Evolutionary conservation across 345 rosid genomes (phyloP).

Genomic region (Clausena lansium): DNA sequence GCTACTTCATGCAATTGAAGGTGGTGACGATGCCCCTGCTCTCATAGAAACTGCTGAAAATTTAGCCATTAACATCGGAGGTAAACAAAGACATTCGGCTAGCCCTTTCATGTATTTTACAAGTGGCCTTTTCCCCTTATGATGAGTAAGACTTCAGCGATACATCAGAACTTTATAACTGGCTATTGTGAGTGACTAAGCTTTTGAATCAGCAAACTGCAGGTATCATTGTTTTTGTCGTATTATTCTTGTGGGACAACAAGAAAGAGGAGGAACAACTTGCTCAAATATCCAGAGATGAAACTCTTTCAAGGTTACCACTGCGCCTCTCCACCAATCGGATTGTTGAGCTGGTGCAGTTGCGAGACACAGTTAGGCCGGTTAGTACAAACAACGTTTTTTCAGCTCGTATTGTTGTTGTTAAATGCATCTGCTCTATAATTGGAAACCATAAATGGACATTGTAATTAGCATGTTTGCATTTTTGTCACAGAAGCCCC

Average conservation of each 20-base stretch:
- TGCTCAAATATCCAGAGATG: conserved; percentile 80
- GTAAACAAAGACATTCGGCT: conserved; percentile 36
- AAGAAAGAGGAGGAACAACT: conserved; percentile 97
- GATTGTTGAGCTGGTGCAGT: conserved; percentile 92
- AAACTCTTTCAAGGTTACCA: conserved; percentile 91
- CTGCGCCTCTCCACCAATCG: conserved; percentile 87
- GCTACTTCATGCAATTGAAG: conserved; percentile 61
- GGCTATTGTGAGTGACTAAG: conserved; percentile 52
- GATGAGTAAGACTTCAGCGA: not conserved
- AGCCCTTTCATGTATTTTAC: conserved; percentile 4
- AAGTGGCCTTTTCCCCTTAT: conserved; percentile 21
- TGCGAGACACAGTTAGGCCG: conserved; percentile 88
- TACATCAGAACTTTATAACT: conserved; percentile 1
- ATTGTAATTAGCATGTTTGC: conserved; percentile 3
- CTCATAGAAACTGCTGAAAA: conserved; percentile 72
- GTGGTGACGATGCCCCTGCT: conserved; percentile 84
- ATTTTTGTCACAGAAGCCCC: not conserved
- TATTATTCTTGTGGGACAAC: conserved; percentile 83
- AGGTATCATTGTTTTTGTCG: conserved; percentile 79
- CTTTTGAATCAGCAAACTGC: conserved; percentile 64
- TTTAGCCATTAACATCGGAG: conserved; percentile 86
- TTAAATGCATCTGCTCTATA: not conserved
- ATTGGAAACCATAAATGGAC: conserved; percentile 6
- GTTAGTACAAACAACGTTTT: conserved; percentile 42
- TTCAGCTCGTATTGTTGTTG: conserved; percentile 1